phyloP scores from a whole-genome alignment of 768 basidiomycete genomes.

The Psilocybe cubensis region DNA sequence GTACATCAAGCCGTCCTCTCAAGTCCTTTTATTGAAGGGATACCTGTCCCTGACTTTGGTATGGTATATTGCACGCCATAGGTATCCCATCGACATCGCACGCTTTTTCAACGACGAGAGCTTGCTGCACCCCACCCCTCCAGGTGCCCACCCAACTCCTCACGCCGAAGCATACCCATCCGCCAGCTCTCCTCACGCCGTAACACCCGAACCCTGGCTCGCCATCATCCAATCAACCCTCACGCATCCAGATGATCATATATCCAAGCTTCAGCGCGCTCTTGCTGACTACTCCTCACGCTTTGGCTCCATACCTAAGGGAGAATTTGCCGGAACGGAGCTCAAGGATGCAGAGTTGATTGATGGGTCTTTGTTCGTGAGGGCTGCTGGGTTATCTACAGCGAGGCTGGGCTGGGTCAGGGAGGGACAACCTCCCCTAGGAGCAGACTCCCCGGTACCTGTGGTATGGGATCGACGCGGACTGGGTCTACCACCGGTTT shows the following conservation, averaged over 20 bases:
- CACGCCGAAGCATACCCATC: constrained; percentile 32
- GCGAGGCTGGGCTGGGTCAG: constrained; percentile 1
- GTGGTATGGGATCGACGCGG: constrained; percentile 34
- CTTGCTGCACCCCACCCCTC: neutral
- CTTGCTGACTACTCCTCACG: constrained; percentile 30
- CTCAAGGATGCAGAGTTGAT: constrained; percentile 40
- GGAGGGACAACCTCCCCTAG: neutral
- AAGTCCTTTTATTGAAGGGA: constrained; percentile 56
- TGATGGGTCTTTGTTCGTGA: constrained; percentile 61
- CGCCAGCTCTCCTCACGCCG: neutral
- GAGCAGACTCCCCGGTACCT: constrained; percentile 14
- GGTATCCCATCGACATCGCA: constrained; percentile 49
- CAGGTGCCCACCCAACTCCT: neutral
- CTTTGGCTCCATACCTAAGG: constrained; percentile 16
- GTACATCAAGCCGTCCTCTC: constrained; percentile 42
- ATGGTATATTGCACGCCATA: constrained; percentile 62
- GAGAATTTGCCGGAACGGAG: constrained; percentile 9
- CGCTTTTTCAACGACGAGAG: constrained; percentile 41
- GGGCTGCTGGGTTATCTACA: constrained; percentile 47
- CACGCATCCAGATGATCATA: constrained; percentile 60
- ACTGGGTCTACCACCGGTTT: constrained; percentile 5
- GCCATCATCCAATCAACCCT: constrained; percentile 55
- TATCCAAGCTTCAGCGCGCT: constrained; percentile 40
- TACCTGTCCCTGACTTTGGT: constrained; percentile 57
- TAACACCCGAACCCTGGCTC: constrained; percentile 56